Conservation (phyloP, 805 yeast genomes). For the Barnettozyma salicaria region DNA sequence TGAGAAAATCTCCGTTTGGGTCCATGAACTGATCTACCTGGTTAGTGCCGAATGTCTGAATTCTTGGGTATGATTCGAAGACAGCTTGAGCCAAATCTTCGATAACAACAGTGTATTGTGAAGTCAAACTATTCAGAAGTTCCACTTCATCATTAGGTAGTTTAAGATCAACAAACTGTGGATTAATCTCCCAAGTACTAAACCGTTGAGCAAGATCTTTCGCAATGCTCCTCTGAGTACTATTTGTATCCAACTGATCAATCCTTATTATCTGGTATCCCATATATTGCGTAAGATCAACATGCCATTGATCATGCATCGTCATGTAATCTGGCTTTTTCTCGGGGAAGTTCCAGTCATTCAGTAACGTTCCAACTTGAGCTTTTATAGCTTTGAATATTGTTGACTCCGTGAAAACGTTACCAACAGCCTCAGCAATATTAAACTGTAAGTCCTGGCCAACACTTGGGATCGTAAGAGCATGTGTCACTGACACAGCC, state of each 20-base stretch:
- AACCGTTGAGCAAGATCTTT: conserved; percentile 3
- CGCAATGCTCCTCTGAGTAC: not conserved
- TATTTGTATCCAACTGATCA: not conserved
- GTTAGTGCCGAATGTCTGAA: conserved; percentile 3
- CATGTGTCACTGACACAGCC: too few species aligned
- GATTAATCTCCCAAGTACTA: conserved; percentile 47
- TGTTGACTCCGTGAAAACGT: too few species aligned
- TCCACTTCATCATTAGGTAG: conserved; percentile 14
- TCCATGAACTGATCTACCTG: conserved; percentile 6
- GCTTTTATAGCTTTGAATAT: too few species aligned
- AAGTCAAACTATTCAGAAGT: not conserved
- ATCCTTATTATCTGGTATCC: too few species aligned
- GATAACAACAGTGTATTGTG: conserved; percentile 35
- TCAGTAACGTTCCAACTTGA: too few species aligned
- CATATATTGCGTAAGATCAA: too few species aligned
- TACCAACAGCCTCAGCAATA: too few species aligned
- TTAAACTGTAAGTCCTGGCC: too few species aligned
- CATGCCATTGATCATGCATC: too few species aligned
- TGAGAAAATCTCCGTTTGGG: conserved; percentile 1
- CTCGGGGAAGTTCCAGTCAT: too few species aligned
- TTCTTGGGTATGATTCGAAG: conserved; percentile 45
- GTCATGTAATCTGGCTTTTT: too few species aligned
- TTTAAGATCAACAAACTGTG: conserved; percentile 42
- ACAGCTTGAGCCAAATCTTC: conserved; percentile 53
- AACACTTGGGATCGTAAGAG: too few species aligned